Conservation (phyloP, 495 filamentous ascomycete genomes). For the Xylaria castorea region DNA sequence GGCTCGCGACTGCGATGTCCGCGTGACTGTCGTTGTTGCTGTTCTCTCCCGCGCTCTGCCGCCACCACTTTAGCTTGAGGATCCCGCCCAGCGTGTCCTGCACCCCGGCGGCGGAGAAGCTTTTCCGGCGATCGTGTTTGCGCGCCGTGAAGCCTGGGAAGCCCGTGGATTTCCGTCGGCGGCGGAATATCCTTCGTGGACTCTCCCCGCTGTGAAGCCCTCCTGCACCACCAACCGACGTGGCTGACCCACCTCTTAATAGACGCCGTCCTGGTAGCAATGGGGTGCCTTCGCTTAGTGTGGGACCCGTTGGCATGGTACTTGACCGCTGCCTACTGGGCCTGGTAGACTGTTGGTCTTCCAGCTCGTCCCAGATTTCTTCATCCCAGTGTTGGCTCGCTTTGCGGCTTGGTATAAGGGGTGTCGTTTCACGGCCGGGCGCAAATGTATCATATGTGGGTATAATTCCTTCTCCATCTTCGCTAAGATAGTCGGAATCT, state of each 20-base stretch:
- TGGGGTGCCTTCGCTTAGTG: slow-evolving; percentile 37
- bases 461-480: slow-evolving; percentile 40
- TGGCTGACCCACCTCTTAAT: slow-evolving; percentile 39
- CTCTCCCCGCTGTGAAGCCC: slow-evolving; percentile 26
- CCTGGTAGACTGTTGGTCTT: slow-evolving; percentile 58
- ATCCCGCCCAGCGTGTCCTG: slow-evolving; percentile 48
- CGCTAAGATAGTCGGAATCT: slow-evolving; percentile 51
- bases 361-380: slow-evolving; percentile 72
- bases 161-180: slow-evolving; percentile 58
- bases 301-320: slow-evolving; percentile 39
- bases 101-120: slow-evolving; percentile 41
- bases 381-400: slow-evolving; percentile 56
- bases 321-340: slow-evolving; percentile 48
- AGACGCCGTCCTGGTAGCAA: slow-evolving; percentile 36
- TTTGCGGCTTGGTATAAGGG: slow-evolving; percentile 42
- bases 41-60: slow-evolving; percentile 25
- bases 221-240: slow-evolving; percentile 31
- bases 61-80: slow-evolving; percentile 53
- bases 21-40: not conserved
- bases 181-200: slow-evolving; percentile 43
- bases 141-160: slow-evolving; percentile 61
- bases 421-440: slow-evolving; percentile 42
- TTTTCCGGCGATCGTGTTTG: slow-evolving; percentile 39
- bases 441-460: slow-evolving; percentile 57
- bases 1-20: slow-evolving; percentile 35